Base-by-base conservation (phyloP, 2,329 filamentous ascomycete genomes). In the Fusarium continuum region DNA sequence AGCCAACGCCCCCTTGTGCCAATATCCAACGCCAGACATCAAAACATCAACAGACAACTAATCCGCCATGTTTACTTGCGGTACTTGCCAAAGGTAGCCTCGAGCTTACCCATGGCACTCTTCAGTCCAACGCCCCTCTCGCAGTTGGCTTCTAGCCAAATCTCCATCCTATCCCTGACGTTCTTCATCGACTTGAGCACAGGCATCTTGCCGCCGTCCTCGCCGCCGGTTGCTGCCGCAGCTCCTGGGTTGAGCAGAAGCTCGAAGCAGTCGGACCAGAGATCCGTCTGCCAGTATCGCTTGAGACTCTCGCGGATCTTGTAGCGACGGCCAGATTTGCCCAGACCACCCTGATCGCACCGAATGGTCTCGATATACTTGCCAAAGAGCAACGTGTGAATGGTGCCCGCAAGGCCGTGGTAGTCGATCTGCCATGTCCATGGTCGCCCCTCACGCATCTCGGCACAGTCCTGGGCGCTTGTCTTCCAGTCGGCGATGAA, bases 391-490 rank as follows among this genome's bases (percentile, higher is more conserved):
- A 99, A 85, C 36, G 88, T 90, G 77, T 99, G 93, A 5, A 98
- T 82, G 20, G 92, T 91, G 5, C 92, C 93, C 0, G 95, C 95
- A 0, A 97, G 83, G 11, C 95, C 95, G 75, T 96, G 92, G 71
- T 98, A 96, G 79, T 99, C 95, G 67, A 97, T 92, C 75, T 99
- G 95, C 81, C 93, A 97, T 2, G 94, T 98, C 95, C 95, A 99
- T 1, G 93, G 93, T 1, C 94, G 85, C 53, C 92, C 86, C 78
- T 99, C 94, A 40, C 93, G 90, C 86, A 98, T 97, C 81, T 99
- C 95, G 16, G 91, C 90, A 76, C 95, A 99, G 77, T 99, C 95
- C 47, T 92, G 89, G 20, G 90, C 85, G 14, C 86, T 87, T 0
- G 92, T 93, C 76, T 95, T 91, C 95, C 95, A 99, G 78, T 99